Base-by-base conservation (phyloP, 345 rosid species). In the Theobroma cacao region DNA sequence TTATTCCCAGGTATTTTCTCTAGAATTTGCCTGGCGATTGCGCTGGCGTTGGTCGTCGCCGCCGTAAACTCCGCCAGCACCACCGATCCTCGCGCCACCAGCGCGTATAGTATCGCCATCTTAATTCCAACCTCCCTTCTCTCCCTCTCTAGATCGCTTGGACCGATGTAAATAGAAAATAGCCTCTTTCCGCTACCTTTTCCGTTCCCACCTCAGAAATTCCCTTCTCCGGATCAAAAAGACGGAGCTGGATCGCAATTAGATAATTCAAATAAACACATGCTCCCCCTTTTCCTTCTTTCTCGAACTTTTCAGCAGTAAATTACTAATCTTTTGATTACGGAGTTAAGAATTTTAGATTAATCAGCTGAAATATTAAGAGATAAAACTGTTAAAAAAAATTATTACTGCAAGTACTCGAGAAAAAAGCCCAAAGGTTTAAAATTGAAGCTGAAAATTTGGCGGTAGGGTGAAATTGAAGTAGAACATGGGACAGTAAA, bases 31-130 rank as follows among this genome's bases (percentile, higher is more conserved):
- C 88, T 80, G 2, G 98, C 95, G 65, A 96, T 88, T 17, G 91
- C 45, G 88, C 91, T 87, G 45, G 99, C 98, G 83, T 96, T 96
- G 15, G 97, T 90, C 30, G 94, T 78, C 53, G 97, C 84, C 15
- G 91, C 88, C 66, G 78, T 81, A 85, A 90, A 91, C 90, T 96
- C 99, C 72, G 97, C 94, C 55, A 96, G 97, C 33, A 94, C 89
- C 81, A 92, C 97, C 82, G 97, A 86, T 40, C 97, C 98, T 72
- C 98, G 88, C 34, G 97, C 98, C 76, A 94, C 97, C 76, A 95
- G 91, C 80, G 95, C 93, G 86, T 86, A 95, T 4, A 93, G 90
- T 40, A 96, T 94, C 87, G 98, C 88, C 99, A 96, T 96, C 72
- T 17, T 33, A 36, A 31, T 6, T 52, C 45, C 13, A 50, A n/a